Base-by-base conservation (phyloP, 495 filamentous ascomycete genomes). In the Opeltia flavorubescens region DNA sequence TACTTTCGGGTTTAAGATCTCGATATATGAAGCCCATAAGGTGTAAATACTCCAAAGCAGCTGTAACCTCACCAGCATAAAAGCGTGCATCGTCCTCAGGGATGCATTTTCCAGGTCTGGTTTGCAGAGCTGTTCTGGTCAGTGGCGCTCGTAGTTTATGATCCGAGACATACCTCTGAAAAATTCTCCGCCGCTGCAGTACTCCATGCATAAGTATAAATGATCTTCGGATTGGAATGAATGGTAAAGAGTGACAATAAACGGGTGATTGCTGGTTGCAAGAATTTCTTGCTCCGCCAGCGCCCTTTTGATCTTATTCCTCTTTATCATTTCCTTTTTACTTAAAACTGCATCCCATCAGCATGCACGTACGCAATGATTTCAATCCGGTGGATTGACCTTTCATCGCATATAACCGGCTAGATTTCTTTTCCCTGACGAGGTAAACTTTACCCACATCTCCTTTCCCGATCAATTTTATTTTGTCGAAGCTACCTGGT, bases 281-380 rank as follows among this genome's bases (percentile, higher is more conserved):
- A 98, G 66, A 57, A 98, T 98, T 59, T 98, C 91, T 64, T 98
- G 91, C 63, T 98, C 91, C 23, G 91, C 91, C 60, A 98, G 68
- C 39, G 91, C 91, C 54, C 91, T 80, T 72, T 98, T 98, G 71
- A 98, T 98, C 75, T 98, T 98, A 66, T 98, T 98, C 27, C 91
- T 81, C 71, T 98, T 98, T 69, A 98, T 98, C 91, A 98, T 98
- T 69, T 98, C 91, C 72, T 95, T 95, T 67, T 98, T 98, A 73
- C 88, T 96, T 66, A 98, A 56, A 8, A 98, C 91, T 98, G 59
- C 30, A 30, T 36, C 48, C 52, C 48, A 59, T 74, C 49, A 76
- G 66, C 55, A 49, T 35, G 46, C 36, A 28, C 31, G 27, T 41
- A 21, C 43, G 21, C 47, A 28, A 33, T 38, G 52, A 47, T 55